Conservation (phyloP, 225 moss, liverwort and hornwort genomes). For the Pseudisothecium myosuroides region DNA sequence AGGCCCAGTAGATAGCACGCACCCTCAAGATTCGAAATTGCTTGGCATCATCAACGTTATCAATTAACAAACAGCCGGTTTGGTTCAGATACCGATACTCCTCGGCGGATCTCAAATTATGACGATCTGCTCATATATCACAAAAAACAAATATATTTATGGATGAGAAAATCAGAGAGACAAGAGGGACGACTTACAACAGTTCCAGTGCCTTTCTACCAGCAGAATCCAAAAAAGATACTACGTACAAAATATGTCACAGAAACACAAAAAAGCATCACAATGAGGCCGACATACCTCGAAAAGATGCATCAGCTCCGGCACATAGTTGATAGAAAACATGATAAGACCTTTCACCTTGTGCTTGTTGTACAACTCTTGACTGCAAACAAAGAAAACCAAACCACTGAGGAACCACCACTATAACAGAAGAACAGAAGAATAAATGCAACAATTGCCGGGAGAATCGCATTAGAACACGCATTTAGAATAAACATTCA, state of each 20-base stretch:
- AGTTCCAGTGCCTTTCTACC: neutral
- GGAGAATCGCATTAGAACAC: neutral
- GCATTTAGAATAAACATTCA: neutral
- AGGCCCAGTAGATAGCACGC: constrained; percentile 3
- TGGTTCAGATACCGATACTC: constrained; percentile 86
- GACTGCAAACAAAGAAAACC: constrained; percentile 43
- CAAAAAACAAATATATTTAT: neutral
- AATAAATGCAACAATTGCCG: neutral
- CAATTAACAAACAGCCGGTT: constrained; percentile 72
- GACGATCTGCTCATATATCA: constrained; percentile 43
- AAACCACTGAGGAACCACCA: neutral
- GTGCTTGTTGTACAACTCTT: constrained; percentile 92
- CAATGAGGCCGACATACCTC: constrained; percentile 36
- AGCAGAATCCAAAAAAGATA: neutral
- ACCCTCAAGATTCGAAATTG: constrained; percentile 67
- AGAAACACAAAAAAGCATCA: neutral
- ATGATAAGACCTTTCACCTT: constrained; percentile 96
- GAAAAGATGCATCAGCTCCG: constrained; percentile 69
- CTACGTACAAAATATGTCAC: neutral
- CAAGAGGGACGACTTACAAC: neutral
- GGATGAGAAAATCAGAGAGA: neutral
- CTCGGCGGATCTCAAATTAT: constrained; percentile 57
- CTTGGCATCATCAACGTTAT: constrained; percentile 66
- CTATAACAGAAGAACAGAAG: neutral
- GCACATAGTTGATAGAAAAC: constrained; percentile 98